Percentiles rank a stretch among this genome's conserved stretches.
Conservation (phyloP, 2,329 filamentous ascomycete species). For the Alternaria brassicicola region DNA sequence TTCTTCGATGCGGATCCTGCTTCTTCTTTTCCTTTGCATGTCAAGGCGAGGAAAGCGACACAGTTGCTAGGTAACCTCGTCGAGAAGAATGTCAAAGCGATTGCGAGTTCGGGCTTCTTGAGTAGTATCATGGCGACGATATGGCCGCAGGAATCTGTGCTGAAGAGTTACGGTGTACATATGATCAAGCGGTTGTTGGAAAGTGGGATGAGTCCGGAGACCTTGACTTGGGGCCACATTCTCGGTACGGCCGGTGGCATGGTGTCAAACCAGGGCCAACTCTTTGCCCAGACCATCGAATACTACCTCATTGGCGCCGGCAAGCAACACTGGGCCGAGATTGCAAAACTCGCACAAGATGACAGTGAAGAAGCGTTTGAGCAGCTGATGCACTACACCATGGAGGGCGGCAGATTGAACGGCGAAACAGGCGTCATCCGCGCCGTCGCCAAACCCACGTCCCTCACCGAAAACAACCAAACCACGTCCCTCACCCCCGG, state of each 20-base stretch:
- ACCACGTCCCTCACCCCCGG: constrained; percentile 48
- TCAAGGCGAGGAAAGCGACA: constrained; percentile 56
- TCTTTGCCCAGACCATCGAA: constrained; percentile 64
- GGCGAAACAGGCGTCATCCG: constrained; percentile 54
- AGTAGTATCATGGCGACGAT: constrained; percentile 51
- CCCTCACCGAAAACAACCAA: constrained; percentile 42
- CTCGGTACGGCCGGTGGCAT: constrained; percentile 62
- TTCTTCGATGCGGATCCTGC: constrained; percentile 63
- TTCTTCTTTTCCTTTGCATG: constrained; percentile 58
- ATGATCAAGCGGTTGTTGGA: constrained; percentile 61
- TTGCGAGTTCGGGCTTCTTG: constrained; percentile 52
- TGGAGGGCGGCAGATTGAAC: constrained; percentile 53
- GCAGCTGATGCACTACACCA: constrained; percentile 58
- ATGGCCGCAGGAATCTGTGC: constrained; percentile 47
- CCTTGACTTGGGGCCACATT: constrained; percentile 63
- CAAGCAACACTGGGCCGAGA: constrained; percentile 54
- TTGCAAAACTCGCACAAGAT: constrained; percentile 55
- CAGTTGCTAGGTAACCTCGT: constrained; percentile 58
- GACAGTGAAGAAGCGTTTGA: constrained; percentile 53
- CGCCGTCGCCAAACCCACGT: constrained; percentile 40
- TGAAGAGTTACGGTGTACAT: constrained; percentile 61
- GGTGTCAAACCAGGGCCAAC: constrained; percentile 63
- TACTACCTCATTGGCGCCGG: constrained; percentile 61
- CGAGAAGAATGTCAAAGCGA: constrained; percentile 56
- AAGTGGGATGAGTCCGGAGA: constrained; percentile 53